Evolutionary conservation across 2,329 filamentous ascomycete species (phyloP), one percentile per base, ranked within the genome.

Genomic region (Graphiopsis chlorocephala): DNA sequence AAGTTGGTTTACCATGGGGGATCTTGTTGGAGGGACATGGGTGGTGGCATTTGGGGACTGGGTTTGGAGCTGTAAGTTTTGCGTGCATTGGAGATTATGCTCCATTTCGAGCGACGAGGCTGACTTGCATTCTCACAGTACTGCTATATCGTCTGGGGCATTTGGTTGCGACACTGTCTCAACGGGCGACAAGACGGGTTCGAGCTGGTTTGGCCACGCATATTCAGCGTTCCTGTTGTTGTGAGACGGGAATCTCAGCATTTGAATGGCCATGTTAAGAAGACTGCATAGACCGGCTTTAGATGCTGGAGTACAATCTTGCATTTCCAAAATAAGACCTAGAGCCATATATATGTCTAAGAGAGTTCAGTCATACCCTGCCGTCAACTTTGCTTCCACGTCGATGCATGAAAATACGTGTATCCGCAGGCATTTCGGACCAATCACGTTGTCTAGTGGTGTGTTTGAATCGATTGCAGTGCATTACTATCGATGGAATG

Each of bases 1-100:
- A 85, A 53, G 78, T 95, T 33, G 88, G 90, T 14, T 81, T 96
- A 68, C 92, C 92, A 0, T 95, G 92, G 91, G 90, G 91, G 1
- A 82, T 93, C 15, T 67, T 95, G 7, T 82, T 95, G 1, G 88
- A 91, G 72, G 88, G 88, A 0, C 88, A 91, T 76, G 88, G 88
- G 11, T 90, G 88, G 88, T 90, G 88, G 88, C 91, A 94, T 78
- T 73, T 94, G 42, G 88, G 94, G 84, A 95, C 92, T 0, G 91
- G 91, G 14, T 81, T 89, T 38, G 92, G 92, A 75, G 62, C 91
- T 91, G n/a, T 61, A 50, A 64, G 63, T 61, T 26, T 15, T 52
- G 47, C 29, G n/a, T n/a, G 23, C 23, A 14, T 15, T 38, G 4
- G 14, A 33, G n/a, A 38, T 45, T 20, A 25, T n/a, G n/a, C n/a